These are phyloP conservation scores for Flaveria ramosissima DNA, from an alignment of 129 eudicot genomes.

Conservation along the genomic window DNA sequence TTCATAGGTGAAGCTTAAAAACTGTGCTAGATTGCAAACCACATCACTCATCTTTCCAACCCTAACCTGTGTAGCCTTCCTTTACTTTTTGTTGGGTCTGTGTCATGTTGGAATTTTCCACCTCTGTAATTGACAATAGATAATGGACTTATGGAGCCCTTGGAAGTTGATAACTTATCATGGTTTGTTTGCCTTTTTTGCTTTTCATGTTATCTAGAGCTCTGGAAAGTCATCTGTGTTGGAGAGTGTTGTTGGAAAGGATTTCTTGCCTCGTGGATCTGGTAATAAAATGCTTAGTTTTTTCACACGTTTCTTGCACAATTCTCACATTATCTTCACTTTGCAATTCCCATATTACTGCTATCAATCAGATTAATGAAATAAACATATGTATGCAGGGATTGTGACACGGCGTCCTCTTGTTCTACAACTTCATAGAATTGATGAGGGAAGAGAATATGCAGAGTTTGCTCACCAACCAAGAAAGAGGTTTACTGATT, in stretches of 20 bases:
- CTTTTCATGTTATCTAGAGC: slow-evolving; percentile 46
- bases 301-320: slow-evolving; percentile 11
- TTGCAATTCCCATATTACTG: slow-evolving; percentile 18
- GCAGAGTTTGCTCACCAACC: slow-evolving; percentile 96
- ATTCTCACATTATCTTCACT: slow-evolving; percentile 5
- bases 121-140: neutral
- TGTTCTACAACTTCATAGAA: slow-evolving; percentile 86
- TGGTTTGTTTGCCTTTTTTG: slow-evolving; percentile 5
- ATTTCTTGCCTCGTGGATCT: slow-evolving; percentile 99
- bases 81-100: neutral
- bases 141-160: neutral
- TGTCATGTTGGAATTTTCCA: neutral
- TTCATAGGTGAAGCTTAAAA: neutral
- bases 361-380: neutral
- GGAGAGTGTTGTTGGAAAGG: slow-evolving; percentile 95
- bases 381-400: slow-evolving; percentile 46
- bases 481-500: slow-evolving; percentile 79
- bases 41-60: neutral
- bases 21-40: too few relatives aligned
- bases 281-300: slow-evolving; percentile 41
- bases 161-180: neutral
- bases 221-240: slow-evolving; percentile 95
- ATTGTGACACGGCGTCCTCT: slow-evolving; percentile 99
- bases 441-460: slow-evolving; percentile 86
- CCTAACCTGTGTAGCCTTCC: neutral